A percentile compares a stretch with the other conserved stretches of the same genome.
Conservation (phyloP, 257 asterid genomes). For the Solanum tarapatanum region DNA sequence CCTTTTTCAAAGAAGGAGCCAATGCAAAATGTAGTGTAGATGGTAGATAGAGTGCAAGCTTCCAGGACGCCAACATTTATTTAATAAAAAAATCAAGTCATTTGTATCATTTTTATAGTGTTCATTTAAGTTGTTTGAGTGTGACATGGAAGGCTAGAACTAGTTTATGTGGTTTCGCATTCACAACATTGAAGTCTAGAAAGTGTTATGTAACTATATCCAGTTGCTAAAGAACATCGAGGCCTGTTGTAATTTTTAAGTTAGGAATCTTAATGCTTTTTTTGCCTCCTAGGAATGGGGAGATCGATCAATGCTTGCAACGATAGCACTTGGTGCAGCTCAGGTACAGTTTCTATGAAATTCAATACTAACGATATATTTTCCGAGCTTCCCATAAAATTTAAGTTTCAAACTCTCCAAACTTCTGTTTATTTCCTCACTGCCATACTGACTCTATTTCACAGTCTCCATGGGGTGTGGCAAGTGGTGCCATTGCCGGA, state of each 20-base stretch:
- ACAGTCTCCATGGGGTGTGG: conserved; percentile 99
- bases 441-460: not conserved
- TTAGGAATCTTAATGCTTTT: not conserved
- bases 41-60: not conserved
- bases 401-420: not conserved
- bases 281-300: conserved; percentile 73
- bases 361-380: not conserved
- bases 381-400: not conserved
- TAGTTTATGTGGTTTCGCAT: not conserved
- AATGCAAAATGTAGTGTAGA: not conserved
- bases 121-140: not conserved
- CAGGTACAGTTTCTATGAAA: conserved; percentile 39
- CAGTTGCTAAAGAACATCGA: not conserved
- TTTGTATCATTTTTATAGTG: not conserved
- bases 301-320: conserved; percentile 98
- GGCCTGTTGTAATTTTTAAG: not conserved
- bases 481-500: conserved; percentile 87
- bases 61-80: not conserved
- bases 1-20: not conserved
- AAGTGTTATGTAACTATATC: not conserved
- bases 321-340: conserved; percentile 97
- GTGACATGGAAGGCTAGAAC: not conserved
- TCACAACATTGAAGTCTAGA: not conserved
- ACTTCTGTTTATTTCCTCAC: not conserved
- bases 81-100: not conserved